These are phyloP conservation scores for Syzygium grande DNA, from an alignment of 345 rosid genomes.

Conservation along the genomic window DNA sequence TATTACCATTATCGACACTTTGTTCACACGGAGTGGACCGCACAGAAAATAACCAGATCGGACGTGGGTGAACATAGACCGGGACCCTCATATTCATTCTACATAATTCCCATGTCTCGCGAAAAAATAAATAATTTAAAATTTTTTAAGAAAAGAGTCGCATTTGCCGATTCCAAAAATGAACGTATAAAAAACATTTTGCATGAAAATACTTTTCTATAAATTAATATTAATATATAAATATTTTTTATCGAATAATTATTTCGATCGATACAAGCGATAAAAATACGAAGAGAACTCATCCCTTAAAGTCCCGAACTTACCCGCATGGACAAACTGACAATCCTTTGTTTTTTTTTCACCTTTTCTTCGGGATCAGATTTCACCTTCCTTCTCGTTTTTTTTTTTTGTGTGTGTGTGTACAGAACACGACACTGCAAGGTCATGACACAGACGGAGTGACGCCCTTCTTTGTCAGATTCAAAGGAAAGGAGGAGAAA, in stretches of 20 bases:
- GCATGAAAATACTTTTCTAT: too few relatives aligned
- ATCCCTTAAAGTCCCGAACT: neutral
- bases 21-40: neutral
- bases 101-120: too few relatives aligned
- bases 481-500: rapidly evolving
- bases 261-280: too few relatives aligned
- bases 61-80: neutral
- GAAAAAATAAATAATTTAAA: neutral
- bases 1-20: neutral
- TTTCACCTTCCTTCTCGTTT: neutral
- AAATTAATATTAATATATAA: too few relatives aligned
- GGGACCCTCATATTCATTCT: neutral
- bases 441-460: neutral
- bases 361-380: neutral
- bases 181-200: too few relatives aligned
- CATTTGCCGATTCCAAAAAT: too few relatives aligned
- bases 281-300: too few relatives aligned
- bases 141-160: too few relatives aligned
- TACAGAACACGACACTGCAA: neutral
- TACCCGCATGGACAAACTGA: neutral
- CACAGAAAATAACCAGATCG: neutral
- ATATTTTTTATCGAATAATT: too few relatives aligned
- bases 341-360: neutral
- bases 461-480: neutral
- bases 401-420: too few relatives aligned